Conservation (phyloP, 352 stramenopile species). For the Phytophthora fragariae region DNA sequence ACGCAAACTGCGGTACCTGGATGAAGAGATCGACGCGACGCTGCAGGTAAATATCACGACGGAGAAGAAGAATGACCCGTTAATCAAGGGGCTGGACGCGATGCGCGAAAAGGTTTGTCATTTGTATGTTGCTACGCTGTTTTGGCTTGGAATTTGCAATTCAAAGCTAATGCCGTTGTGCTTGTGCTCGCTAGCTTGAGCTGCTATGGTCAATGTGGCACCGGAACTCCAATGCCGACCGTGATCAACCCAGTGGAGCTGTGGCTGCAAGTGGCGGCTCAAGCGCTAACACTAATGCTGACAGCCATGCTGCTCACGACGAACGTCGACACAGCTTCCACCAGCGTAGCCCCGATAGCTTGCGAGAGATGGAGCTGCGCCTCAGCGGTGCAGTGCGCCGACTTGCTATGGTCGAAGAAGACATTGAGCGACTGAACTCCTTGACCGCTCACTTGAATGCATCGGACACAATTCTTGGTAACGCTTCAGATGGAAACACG, state of each 20-base stretch:
- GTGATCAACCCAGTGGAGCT: conserved; percentile 9
- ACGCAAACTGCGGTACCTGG: conserved; percentile 66
- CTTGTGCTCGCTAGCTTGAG: conserved; percentile 44
- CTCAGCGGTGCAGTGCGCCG: conserved; percentile 65
- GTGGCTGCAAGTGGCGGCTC: conserved; percentile 1
- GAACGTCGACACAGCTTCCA: conserved; percentile 26
- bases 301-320: conserved; percentile 17
- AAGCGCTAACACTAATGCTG: conserved; percentile 1
- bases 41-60: conserved; percentile 72
- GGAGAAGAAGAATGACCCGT: conserved; percentile 80
- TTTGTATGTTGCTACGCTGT: background rate
- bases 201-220: conserved; percentile 73
- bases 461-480: conserved; percentile 19
- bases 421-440: conserved; percentile 65
- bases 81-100: conserved; percentile 70
- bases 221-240: conserved; percentile 59
- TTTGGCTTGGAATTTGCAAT: background rate
- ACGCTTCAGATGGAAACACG: background rate
- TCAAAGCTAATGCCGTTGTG: background rate
- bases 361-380: conserved; percentile 67
- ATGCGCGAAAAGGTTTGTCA: conserved; percentile 72
- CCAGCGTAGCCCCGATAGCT: conserved; percentile 37
- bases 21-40: conserved; percentile 75
- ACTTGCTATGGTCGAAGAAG: conserved; percentile 65
- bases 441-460: conserved; percentile 33